Evolutionary conservation across 1,284 basidiomycete genomes (phyloP).

Genomic region (Puccinia coronata): DNA sequence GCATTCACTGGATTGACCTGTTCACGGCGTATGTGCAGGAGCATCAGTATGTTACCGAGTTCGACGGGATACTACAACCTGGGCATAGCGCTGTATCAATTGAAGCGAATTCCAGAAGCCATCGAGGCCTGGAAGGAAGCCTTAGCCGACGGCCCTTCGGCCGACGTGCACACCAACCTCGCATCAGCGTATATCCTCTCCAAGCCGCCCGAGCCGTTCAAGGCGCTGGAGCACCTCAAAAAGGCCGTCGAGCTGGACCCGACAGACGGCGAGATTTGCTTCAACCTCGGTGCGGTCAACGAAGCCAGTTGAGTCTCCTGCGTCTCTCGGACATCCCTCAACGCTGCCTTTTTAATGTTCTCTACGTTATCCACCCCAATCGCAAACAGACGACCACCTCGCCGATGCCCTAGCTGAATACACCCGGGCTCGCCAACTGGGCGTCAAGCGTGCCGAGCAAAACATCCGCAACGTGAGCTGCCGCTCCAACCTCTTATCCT

Average conservation of each 20-base stretch:
- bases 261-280: slow-evolving; percentile 44
- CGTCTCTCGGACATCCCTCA: not conserved
- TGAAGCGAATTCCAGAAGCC: slow-evolving; percentile 38
- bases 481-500: no score
- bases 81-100: slow-evolving; percentile 38
- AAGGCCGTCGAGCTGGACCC: slow-evolving; percentile 43
- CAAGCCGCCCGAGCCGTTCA: slow-evolving; percentile 43
- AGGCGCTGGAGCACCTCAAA: slow-evolving; percentile 45
- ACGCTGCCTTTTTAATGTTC: no score
- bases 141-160: slow-evolving; percentile 13
- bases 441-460: slow-evolving; percentile 40
- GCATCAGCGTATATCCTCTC: slow-evolving; percentile 49
- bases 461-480: slow-evolving; percentile 45
- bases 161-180: slow-evolving; percentile 48
- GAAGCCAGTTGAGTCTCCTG: slow-evolving; percentile 43
- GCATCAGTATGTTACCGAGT: slow-evolving; percentile 32
- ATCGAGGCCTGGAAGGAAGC: slow-evolving; percentile 34
- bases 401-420: slow-evolving; percentile 44
- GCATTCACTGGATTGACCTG: not conserved
- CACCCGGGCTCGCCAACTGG: slow-evolving; percentile 32
- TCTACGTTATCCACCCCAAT: no score
- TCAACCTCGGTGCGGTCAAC: slow-evolving; percentile 46
- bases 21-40: not conserved
- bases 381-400: slow-evolving; percentile 36
- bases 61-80: slow-evolving; percentile 43